phyloP scores from a whole-genome alignment of 192 early-diverging fungal species.

The Geosiphon pyriformis region DNA sequence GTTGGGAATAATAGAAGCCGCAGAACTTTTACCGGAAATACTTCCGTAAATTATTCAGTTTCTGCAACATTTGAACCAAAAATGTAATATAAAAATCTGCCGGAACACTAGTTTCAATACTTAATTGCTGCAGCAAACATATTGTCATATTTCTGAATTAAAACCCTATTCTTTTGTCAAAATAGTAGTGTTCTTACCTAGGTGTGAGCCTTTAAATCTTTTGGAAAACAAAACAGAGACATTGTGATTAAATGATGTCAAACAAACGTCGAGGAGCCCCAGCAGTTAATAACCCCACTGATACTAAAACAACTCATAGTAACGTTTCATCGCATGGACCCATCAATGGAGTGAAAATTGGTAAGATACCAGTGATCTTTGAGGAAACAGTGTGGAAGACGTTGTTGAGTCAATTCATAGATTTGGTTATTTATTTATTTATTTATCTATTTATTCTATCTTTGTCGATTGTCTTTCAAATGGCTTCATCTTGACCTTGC shows the following conservation, averaged over 20 bases:
- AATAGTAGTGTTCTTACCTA: too few species aligned
- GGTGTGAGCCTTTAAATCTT: too few species aligned
- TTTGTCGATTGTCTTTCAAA: not conserved
- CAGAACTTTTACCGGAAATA: too few species aligned
- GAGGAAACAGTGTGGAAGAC: not conserved
- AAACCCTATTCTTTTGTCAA: too few species aligned
- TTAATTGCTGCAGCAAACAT: too few species aligned
- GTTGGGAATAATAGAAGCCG: too few species aligned
- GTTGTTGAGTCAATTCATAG: not conserved
- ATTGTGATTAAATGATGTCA: not conserved
- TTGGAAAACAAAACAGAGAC: too few species aligned
- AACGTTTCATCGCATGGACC: constrained; percentile 1
- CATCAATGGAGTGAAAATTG: constrained; percentile 10
- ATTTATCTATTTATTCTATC: not conserved
- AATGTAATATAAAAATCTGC: too few species aligned
- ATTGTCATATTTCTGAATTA: too few species aligned
- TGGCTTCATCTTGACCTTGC: not conserved
- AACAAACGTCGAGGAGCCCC: not conserved
- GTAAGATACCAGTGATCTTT: not conserved
- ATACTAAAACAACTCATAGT: not conserved
- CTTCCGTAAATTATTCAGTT: too few species aligned
- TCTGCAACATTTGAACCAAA: too few species aligned
- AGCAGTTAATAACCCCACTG: not conserved
- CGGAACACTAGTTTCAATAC: too few species aligned
- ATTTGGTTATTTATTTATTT: not conserved